phyloP scores from a whole-genome alignment of 2,329 filamentous ascomycete species.

The Arachnopeziza araneosa region DNA sequence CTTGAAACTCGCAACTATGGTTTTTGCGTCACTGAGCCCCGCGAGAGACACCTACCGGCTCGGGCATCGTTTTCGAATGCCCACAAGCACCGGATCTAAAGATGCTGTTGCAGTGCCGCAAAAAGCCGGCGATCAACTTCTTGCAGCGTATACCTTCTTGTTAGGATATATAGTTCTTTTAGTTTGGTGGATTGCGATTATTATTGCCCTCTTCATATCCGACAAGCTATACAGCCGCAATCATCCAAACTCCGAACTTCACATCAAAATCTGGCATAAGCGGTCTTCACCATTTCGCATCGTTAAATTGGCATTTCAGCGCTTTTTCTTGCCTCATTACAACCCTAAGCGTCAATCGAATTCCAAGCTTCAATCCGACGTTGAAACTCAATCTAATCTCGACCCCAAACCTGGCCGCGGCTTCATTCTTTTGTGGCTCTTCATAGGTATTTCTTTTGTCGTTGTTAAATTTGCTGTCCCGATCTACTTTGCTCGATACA shows the following conservation, averaged over 20 bases:
- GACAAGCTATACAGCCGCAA: not conserved
- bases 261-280: not conserved
- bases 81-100: not conserved
- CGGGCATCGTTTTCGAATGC: not conserved
- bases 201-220: not conserved
- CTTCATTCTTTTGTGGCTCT: not conserved
- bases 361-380: not conserved
- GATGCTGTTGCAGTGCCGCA: not conserved
- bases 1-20: not conserved
- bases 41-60: not conserved
- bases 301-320: not conserved
- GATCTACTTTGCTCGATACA: not conserved
- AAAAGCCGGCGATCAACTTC: not conserved
- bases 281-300: not conserved
- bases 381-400: not conserved
- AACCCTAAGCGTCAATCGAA: not conserved
- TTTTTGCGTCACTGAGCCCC: not conserved
- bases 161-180: not conserved
- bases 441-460: not conserved
- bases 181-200: not conserved
- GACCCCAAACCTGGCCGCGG: not conserved
- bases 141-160: not conserved
- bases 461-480: not conserved
- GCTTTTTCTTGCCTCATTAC: not conserved
- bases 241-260: not conserved